Percentiles rank a stretch among this genome's conserved stretches.
phyloP scores from a whole-genome alignment of 495 filamentous ascomycete genomes.

The Aspergillus hancockii region DNA sequence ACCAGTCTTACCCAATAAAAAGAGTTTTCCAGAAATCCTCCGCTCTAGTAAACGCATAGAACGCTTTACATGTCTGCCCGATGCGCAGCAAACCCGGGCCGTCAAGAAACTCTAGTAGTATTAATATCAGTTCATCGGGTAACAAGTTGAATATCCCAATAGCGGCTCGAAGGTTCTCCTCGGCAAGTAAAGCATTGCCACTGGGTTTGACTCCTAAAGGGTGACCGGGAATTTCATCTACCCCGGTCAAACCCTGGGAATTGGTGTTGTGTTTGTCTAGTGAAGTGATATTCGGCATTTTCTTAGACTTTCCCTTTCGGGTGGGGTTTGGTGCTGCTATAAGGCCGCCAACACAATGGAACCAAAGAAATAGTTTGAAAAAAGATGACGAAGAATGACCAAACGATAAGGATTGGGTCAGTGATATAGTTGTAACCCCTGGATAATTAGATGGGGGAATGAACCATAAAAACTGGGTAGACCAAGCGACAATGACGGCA shows the following conservation, averaged over 20 bases:
- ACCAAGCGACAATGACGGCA: background rate
- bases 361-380: background rate
- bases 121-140: slow-evolving; percentile 80
- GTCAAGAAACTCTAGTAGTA: slow-evolving; percentile 76
- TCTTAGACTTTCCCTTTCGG: slow-evolving; percentile 4
- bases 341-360: background rate
- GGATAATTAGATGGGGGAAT: background rate
- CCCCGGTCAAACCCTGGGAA: slow-evolving; percentile 11
- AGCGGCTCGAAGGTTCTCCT: slow-evolving; percentile 62
- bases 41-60: slow-evolving; percentile 81
- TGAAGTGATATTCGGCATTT: slow-evolving; percentile 22
- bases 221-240: slow-evolving; percentile 67
- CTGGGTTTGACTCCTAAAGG: slow-evolving; percentile 83
- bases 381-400: background rate
- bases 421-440: background rate
- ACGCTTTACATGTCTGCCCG: slow-evolving; percentile 81
- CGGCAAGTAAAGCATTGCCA: slow-evolving; percentile 77
- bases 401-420: background rate
- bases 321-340: slow-evolving; percentile 1
- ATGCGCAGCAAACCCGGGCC: slow-evolving; percentile 59
- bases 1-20: slow-evolving; percentile 74
- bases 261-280: slow-evolving; percentile 14
- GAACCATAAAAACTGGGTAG: background rate
- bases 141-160: slow-evolving; percentile 64
- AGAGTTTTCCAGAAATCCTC: slow-evolving; percentile 92